Evolutionary conservation across 2,329 filamentous ascomycete species (phyloP).

Genomic region (Sporothrix brasiliensis): DNA sequence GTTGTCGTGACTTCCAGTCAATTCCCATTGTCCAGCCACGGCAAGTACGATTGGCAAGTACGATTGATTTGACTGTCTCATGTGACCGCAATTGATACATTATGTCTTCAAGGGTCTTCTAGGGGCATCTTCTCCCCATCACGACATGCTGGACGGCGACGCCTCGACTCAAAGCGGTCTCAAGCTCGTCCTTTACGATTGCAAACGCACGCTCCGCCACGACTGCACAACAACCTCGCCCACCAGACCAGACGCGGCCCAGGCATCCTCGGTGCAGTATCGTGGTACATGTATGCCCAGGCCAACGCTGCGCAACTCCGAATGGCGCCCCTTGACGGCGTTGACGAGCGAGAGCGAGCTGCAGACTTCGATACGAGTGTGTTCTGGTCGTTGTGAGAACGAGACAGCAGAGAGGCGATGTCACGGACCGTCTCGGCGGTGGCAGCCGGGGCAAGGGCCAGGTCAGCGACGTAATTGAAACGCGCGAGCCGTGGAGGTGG

Average conservation of each 20-base stretch:
- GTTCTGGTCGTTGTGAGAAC: neutral
- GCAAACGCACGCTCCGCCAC: neutral
- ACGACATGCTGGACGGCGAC: no score
- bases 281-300: constrained; percentile 9
- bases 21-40: neutral
- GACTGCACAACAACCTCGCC: neutral
- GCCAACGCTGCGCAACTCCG: constrained; percentile 4
- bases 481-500: no score
- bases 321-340: constrained; percentile 7
- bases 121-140: no score
- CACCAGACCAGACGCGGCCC: constrained; percentile 2
- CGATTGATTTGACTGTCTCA: neutral
- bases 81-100: neutral
- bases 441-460: constrained; percentile 30
- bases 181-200: neutral
- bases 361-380: constrained; percentile 33
- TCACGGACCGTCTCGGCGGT: constrained; percentile 14
- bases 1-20: neutral
- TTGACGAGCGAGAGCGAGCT: constrained; percentile 33
- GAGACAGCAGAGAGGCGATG: constrained; percentile 26
- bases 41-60: neutral
- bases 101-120: neutral
- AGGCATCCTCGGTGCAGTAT: neutral
- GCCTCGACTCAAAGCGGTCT: neutral
- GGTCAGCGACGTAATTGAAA: constrained; percentile 22